Conservation (phyloP, 2,329 filamentous ascomycete species). For the Xylaria sp. region DNA sequence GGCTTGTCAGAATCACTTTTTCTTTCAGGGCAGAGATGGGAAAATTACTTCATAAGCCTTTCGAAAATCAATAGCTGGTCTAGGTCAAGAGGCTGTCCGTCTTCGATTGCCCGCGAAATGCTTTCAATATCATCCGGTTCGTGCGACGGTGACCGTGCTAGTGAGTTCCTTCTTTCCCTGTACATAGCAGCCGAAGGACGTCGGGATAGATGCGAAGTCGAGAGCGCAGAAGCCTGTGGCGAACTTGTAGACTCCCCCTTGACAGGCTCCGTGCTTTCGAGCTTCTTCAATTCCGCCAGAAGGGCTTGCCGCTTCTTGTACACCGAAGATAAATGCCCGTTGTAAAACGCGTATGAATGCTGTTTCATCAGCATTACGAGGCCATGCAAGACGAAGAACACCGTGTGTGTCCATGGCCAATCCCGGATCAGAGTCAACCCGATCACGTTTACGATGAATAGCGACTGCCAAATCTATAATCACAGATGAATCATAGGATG, state of each 20-base stretch:
- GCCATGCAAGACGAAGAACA: slow-evolving; percentile 75
- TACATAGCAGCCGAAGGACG: slow-evolving; percentile 56
- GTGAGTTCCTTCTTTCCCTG: slow-evolving; percentile 57
- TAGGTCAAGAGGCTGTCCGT: slow-evolving; percentile 67
- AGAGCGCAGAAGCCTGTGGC: slow-evolving; percentile 56
- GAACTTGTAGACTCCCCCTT: slow-evolving; percentile 56
- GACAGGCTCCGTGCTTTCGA: slow-evolving; percentile 65
- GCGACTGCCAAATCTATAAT: slow-evolving; percentile 71
- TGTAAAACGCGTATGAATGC: slow-evolving; percentile 83
- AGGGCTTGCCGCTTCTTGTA: slow-evolving; percentile 63
- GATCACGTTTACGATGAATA: slow-evolving; percentile 71
- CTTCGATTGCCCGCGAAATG: slow-evolving; percentile 71
- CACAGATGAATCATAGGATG: slow-evolving; percentile 3
- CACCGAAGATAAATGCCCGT: slow-evolving; percentile 74
- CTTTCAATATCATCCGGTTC: slow-evolving; percentile 63
- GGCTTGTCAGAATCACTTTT: neutral
- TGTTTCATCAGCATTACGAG: slow-evolving; percentile 86
- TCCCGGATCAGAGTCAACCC: slow-evolving; percentile 75
- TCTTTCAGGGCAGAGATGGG: neutral
- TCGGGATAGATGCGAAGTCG: slow-evolving; percentile 58
- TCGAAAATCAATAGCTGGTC: slow-evolving; percentile 73
- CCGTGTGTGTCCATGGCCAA: slow-evolving; percentile 79
- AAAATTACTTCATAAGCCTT: slow-evolving; percentile 64
- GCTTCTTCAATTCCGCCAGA: slow-evolving; percentile 63
- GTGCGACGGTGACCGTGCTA: slow-evolving; percentile 46